These are phyloP conservation scores for Aspergillus biplanus DNA, from an alignment of 495 filamentous ascomycete genomes.

Conservation along the genomic window DNA sequence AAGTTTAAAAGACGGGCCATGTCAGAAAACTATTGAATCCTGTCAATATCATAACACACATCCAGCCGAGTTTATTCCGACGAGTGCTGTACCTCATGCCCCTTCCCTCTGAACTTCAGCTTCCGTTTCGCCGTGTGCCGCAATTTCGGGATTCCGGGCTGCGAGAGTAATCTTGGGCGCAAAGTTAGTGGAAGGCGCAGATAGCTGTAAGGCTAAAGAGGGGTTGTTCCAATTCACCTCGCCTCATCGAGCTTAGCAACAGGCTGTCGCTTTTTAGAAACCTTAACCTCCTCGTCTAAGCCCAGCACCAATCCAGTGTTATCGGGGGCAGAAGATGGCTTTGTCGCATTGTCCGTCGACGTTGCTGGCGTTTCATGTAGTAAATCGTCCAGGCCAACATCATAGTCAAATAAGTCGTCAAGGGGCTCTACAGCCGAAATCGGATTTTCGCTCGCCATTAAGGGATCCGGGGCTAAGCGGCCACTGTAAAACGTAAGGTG, in stretches of 20 bases:
- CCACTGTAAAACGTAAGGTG: not conserved
- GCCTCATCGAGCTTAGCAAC: constrained; percentile 84
- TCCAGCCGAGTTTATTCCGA: constrained; percentile 1
- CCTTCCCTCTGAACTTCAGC: constrained; percentile 87
- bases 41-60: not conserved
- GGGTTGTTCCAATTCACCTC: constrained; percentile 52
- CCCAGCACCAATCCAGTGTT: constrained; percentile 55
- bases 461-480: too few species aligned
- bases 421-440: constrained; percentile 36
- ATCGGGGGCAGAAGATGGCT: constrained; percentile 36
- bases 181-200: not conserved
- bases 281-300: constrained; percentile 84
- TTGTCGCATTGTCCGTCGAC: constrained; percentile 30
- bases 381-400: constrained; percentile 58
- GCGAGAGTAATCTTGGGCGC: constrained; percentile 67
- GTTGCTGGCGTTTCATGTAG: constrained; percentile 46
- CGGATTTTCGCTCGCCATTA: constrained; percentile 21
- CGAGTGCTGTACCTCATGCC: constrained; percentile 71
- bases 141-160: constrained; percentile 81
- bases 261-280: constrained; percentile 73
- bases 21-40: constrained; percentile 72
- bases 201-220: not conserved
- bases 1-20: constrained; percentile 78
- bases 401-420: constrained; percentile 74
- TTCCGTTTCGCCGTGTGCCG: constrained; percentile 68